Evolutionary conservation across 345 rosid genomes (phyloP).

Genomic region (Gossypium turneri): DNA sequence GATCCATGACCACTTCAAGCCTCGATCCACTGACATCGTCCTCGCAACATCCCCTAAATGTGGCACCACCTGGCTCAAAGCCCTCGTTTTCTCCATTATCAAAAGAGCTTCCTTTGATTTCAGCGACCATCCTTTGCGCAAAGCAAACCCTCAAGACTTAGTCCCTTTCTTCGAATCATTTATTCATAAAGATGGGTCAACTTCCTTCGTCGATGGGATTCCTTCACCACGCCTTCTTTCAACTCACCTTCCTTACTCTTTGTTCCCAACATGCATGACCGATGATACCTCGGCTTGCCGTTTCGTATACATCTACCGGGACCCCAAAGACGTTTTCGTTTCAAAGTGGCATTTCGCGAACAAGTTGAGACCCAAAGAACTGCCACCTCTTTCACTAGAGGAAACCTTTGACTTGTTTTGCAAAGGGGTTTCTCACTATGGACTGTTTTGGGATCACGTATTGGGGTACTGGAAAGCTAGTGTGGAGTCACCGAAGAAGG

Average conservation of each 20-base stretch:
- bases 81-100: conserved; percentile 23
- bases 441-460: conserved; percentile 11
- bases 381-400: background rate
- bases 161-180: conserved; percentile 10
- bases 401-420: conserved; percentile 8
- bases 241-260: no score
- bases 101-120: background rate
- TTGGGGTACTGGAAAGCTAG: conserved; percentile 6
- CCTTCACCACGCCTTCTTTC: no score
- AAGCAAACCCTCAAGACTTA: conserved; percentile 10
- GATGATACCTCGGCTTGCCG: no score
- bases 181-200: background rate
- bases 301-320: no score
- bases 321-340: conserved; percentile 24
- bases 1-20: conserved; percentile 13
- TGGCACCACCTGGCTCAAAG: conserved; percentile 38
- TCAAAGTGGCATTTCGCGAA: conserved; percentile 29
- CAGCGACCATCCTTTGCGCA: conserved; percentile 11
- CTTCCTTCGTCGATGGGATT: no score
- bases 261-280: no score
- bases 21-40: conserved; percentile 19
- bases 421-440: conserved; percentile 1
- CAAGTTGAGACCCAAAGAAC: background rate
- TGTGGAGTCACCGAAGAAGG: background rate
- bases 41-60: conserved; percentile 29